Evolutionary conservation across 441 rosid species (phyloP), one percentile per base, ranked within the genome.

Genomic region (Eutrema salsugineum): DNA sequence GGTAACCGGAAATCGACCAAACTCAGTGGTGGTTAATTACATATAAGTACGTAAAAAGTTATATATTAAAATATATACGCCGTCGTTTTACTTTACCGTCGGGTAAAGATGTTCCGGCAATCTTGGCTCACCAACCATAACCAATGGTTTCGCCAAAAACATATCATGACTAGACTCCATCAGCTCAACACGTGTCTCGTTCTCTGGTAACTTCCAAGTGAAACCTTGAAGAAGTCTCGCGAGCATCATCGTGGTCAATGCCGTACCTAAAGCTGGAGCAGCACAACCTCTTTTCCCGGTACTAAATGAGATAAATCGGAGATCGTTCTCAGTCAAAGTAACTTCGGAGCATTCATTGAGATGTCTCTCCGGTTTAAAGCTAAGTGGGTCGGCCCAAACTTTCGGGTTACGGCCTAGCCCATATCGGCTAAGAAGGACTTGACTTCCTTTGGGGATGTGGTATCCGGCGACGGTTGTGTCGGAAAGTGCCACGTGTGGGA

Each of bases 241-340:
- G 1, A 78, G 46, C 30, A 73, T 16, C 81, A 78, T 78, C 9
- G 73, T 44, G 0, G 78, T 78, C 68, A 78, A 33, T 22, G 51
- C 66, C 17, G 81, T 35, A 15, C 81, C 81, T 32, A 78, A 59
- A 5, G 78, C 70, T 15, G 74, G 75, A 32, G 72, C 81, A 27
- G 74, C 66, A 42, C 85, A 84, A 10, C 85, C 75, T 5, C 83
- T 70, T 27, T 84, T 75, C 0, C 82, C 85, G 0, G 71, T 78
- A 32, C 85, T 80, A 47, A 81, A 84, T 6, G 85, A 81, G 22
- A 84, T 80, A 63, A 84, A 81, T 9, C 77, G 53, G 20, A 81
- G 62, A 42, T 81, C 76, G 0, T 50, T 64, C 59, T 81, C 85
- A 0, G 68, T 66, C 30, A 81, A 68, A 1, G 62, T 68, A 24